Conservation (phyloP, 805 yeast species). For the Debaryomyces tyrocola region DNA sequence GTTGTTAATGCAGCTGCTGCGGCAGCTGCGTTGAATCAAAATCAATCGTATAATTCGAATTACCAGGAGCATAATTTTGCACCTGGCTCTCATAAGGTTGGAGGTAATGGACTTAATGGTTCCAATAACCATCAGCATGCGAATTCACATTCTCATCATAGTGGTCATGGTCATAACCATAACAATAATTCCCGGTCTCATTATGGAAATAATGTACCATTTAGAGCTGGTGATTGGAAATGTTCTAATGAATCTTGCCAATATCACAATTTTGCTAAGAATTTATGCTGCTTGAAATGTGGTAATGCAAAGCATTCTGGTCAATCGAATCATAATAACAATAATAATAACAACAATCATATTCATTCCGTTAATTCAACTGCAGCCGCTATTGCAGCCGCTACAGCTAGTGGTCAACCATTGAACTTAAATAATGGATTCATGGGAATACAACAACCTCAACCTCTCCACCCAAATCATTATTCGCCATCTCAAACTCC, state of each 20-base stretch:
- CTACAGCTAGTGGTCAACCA: slow-evolving; percentile 48
- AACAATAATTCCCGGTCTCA: slow-evolving; percentile 14
- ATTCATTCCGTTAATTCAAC: slow-evolving; percentile 40
- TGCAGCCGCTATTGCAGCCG: slow-evolving; percentile 49
- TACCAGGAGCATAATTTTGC: background rate
- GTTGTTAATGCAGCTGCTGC: slow-evolving; percentile 11
- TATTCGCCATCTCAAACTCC: slow-evolving; percentile 2
- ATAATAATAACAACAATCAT: slow-evolving; percentile 8
- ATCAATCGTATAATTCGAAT: slow-evolving; percentile 2
- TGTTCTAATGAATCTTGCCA: slow-evolving; percentile 76
- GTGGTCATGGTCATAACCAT: slow-evolving; percentile 11
- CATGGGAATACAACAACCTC: slow-evolving; percentile 35
- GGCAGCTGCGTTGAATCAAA: slow-evolving; percentile 6
- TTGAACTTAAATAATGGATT: slow-evolving; percentile 33
- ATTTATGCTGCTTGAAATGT: slow-evolving; percentile 82
- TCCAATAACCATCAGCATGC: slow-evolving; percentile 8
- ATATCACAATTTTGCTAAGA: slow-evolving; percentile 92
- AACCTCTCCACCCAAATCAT: slow-evolving; percentile 24
- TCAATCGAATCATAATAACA: slow-evolving; percentile 5
- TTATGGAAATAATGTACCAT: slow-evolving; percentile 66
- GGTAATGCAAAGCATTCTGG: slow-evolving; percentile 62
- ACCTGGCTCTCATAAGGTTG: background rate
- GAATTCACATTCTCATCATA: slow-evolving; percentile 12
- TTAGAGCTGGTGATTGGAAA: slow-evolving; percentile 97
- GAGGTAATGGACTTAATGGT: background rate